A percentile compares a stretch with the other conserved stretches of the same genome.
These are phyloP conservation scores for Penicillium verrucosum DNA, from an alignment of 2,329 filamentous ascomycete species.

Conservation along the genomic window DNA sequence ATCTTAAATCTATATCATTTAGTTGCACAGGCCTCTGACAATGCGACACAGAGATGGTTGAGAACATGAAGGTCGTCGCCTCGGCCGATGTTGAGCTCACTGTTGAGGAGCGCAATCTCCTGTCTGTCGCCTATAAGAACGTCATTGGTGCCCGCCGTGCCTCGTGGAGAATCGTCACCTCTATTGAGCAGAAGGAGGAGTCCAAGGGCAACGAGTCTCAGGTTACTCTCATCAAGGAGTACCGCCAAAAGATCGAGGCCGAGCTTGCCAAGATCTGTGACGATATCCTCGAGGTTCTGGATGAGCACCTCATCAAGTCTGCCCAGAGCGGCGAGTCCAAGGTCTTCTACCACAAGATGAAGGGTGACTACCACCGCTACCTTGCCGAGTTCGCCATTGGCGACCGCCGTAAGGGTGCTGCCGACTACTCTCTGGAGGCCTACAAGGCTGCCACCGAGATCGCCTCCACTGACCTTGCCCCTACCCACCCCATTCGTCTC, in stretches of 20 bases:
- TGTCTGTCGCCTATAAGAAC: conserved; percentile 99
- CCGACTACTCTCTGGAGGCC: conserved; percentile 90
- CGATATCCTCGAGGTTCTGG: conserved; percentile 91
- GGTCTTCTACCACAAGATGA: conserved; percentile 99
- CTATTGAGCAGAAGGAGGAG: conserved; percentile 99
- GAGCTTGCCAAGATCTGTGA: conserved; percentile 98
- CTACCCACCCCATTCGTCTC: conserved; percentile 89
- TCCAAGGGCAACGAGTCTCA: conserved; percentile 95
- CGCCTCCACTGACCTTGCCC: conserved; percentile 81
- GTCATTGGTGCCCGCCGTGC: conserved; percentile 95
- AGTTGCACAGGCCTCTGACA: conserved; percentile 1
- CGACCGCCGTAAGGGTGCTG: conserved; percentile 91
- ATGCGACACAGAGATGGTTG: conserved; percentile 79
- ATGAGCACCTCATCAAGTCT: conserved; percentile 89
- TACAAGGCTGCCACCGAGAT: conserved; percentile 95
- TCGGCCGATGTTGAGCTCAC: conserved; percentile 78
- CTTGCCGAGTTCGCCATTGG: conserved; percentile 94
- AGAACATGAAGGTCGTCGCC: conserved; percentile 99
- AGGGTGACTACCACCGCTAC: conserved; percentile 99
- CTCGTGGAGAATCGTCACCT: conserved; percentile 97
- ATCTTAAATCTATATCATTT: conserved; percentile 15
- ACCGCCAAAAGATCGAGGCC: conserved; percentile 96
- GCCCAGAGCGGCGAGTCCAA: conserved; percentile 96
- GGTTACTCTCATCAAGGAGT: conserved; percentile 91
- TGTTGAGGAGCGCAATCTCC: conserved; percentile 95